phyloP scores from a whole-genome alignment of 345 rosid genomes.

The Boechera divaricarpa region DNA sequence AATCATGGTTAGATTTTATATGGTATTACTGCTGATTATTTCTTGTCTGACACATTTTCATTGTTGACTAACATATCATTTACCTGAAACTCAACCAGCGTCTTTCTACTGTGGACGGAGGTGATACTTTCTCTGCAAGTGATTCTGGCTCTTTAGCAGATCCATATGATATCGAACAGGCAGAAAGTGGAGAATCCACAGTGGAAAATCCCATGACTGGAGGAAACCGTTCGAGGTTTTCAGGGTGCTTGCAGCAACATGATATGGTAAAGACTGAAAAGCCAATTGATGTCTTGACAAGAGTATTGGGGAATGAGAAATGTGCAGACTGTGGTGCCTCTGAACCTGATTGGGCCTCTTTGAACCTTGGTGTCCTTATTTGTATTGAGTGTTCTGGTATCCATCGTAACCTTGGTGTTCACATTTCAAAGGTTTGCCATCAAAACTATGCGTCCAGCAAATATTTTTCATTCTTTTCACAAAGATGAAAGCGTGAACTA shows the following conservation, averaged over 20 bases:
- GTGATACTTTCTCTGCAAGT: conserved; percentile 54
- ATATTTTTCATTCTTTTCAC: conserved; percentile 24
- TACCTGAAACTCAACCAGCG: conserved; percentile 50
- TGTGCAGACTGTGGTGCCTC: conserved; percentile 85
- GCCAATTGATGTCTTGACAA: conserved; percentile 67
- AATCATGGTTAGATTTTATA: conserved; percentile 42
- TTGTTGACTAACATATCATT: conserved; percentile 19
- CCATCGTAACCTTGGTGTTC: conserved; percentile 88
- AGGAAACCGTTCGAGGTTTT: conserved; percentile 52
- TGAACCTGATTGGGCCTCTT: conserved; percentile 89
- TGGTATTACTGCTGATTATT: conserved; percentile 19
- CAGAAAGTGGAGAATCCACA: conserved; percentile 48
- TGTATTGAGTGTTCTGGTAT: conserved; percentile 84
- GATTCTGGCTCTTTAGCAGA: conserved; percentile 55
- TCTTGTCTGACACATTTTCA: conserved; percentile 15
- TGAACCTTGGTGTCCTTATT: conserved; percentile 75
- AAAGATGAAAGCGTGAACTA: not conserved
- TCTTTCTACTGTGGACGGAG: conserved; percentile 51
- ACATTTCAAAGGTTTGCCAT: conserved; percentile 70
- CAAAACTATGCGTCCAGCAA: conserved; percentile 9
- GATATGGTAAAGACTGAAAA: conserved; percentile 54
- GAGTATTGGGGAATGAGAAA: conserved; percentile 67
- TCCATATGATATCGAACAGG: conserved; percentile 53
- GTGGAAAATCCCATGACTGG: conserved; percentile 47
- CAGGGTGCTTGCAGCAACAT: conserved; percentile 56